Evolutionary conservation across 768 basidiomycete species (phyloP), one percentile per base, ranked within the genome.

Genomic region (Trametes meyenii): DNA sequence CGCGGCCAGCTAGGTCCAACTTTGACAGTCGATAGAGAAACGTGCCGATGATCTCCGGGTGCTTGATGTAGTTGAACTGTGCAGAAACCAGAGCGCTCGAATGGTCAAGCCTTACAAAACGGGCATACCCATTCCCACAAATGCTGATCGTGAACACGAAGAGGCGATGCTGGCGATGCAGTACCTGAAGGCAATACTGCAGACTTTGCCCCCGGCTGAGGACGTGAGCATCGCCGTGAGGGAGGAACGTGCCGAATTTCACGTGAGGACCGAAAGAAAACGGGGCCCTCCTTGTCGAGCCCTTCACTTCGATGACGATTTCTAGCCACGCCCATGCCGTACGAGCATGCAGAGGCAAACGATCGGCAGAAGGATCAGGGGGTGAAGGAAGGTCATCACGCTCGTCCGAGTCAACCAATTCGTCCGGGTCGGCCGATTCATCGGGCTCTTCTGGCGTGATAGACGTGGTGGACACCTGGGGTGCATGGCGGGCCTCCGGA

Each of bases 1-100:
- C 61, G 8, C 55, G 55, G 24, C 42, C 39, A 0, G 13, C 23
- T 5, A 17, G n/a, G n/a, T 16, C 21, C 40, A 57, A 21, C 3
- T n/a, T 8, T 7, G 23, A 35, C 33, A 42, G 56, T 2, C 43
- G 55, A 36, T 50, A 62, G 16, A 62, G 36, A 24, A 51, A 62
- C 14, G 23, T 50, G 10, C 24, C 38, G 17, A 62, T 19, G 14
- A 43, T 17, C 1, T 36, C 23, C 1, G 53, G 42, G 16, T 57
- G 23, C 13, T 51, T 35, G 10, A 45, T 13, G 42, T 49, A 62
- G 42, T 51, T 16, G 38, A 62, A 56, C 11, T 36, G 55, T 29
- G 29, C 26, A 1, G 61, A 58, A 10, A 52, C 61, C 12, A 62
- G 16, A 0, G 29, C 33, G 5, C 55, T 21, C 3, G 38, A 36